These are phyloP conservation scores for Erodium texanum DNA, from an alignment of 441 rosid species.

Conservation along the genomic window DNA sequence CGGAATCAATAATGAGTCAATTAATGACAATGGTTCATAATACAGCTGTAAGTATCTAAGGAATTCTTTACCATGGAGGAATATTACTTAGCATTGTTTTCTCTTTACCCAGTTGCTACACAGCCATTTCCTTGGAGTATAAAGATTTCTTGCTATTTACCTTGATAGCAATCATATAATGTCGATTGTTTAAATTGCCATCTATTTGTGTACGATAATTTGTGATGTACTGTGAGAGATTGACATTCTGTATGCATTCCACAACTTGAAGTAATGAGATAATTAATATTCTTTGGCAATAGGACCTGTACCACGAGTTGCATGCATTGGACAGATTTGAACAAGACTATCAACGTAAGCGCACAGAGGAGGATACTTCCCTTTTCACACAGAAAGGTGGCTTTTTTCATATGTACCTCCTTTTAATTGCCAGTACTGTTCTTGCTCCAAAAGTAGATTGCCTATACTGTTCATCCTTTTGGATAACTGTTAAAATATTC, in stretches of 20 bases:
- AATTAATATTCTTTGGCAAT: slow-evolving; percentile 22
- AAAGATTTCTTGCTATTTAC: neutral
- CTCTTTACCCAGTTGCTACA: neutral
- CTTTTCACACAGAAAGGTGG: slow-evolving; percentile 66
- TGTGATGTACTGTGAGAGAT: slow-evolving; percentile 2
- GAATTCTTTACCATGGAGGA: neutral
- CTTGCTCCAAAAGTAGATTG: neutral
- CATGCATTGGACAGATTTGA: slow-evolving; percentile 97
- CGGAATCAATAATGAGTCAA: slow-evolving; percentile 58
- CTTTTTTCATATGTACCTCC: slow-evolving; percentile 12
- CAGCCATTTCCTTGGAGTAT: neutral
- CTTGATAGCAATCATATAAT: neutral
- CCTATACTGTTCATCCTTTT: neutral
- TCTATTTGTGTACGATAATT: neutral
- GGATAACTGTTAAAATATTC: neutral
- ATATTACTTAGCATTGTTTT: neutral
- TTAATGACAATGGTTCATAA: slow-evolving; percentile 73
- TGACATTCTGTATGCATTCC: neutral
- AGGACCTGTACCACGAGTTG: slow-evolving; percentile 96
- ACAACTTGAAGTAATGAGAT: neutral
- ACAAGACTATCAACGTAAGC: slow-evolving; percentile 91
- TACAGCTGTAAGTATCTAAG: slow-evolving; percentile 69
- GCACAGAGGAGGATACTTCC: slow-evolving; percentile 76
- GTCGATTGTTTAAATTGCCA: neutral
- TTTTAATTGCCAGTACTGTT: slow-evolving; percentile 1